A percentile compares a stretch with the other conserved stretches of the same genome.
These are phyloP conservation scores for Mycena albidolilacea DNA, from an alignment of 768 basidiomycete genomes.

Conservation along the genomic window DNA sequence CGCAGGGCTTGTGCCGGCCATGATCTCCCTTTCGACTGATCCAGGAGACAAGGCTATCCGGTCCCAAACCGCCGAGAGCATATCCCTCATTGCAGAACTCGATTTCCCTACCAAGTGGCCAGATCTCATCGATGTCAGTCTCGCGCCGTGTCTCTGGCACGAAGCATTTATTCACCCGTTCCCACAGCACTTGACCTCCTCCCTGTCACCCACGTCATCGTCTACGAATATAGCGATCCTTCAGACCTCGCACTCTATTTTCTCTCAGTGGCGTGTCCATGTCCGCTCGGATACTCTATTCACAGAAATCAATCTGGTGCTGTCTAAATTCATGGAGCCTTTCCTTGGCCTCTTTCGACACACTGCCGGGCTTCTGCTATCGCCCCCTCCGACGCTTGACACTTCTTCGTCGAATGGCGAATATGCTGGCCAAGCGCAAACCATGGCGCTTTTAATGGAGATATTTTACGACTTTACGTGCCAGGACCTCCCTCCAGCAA, in stretches of 20 bases:
- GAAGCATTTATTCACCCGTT: slow-evolving; percentile 20
- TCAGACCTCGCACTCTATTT: slow-evolving; percentile 96
- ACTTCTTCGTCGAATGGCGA: slow-evolving; percentile 55
- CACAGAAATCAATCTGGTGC: slow-evolving; percentile 92
- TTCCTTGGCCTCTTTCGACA: slow-evolving; percentile 89
- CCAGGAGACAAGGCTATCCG: slow-evolving; percentile 81
- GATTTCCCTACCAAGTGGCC: slow-evolving; percentile 95
- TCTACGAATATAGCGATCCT: slow-evolving; percentile 91
- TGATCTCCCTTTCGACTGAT: slow-evolving; percentile 83
- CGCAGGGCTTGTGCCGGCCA: slow-evolving; percentile 87
- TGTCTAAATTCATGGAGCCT: slow-evolving; percentile 84
- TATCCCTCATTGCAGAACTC: slow-evolving; percentile 90
- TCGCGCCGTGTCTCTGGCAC: slow-evolving; percentile 11
- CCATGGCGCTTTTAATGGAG: slow-evolving; percentile 84
- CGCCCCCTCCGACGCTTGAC: slow-evolving; percentile 53
- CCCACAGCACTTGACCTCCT: slow-evolving; percentile 87
- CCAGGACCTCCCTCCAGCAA: slow-evolving; percentile 94
- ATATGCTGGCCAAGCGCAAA: slow-evolving; percentile 73
- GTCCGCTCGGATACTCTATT: slow-evolving; percentile 91
- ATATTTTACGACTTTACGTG: slow-evolving; percentile 95
- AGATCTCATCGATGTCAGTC: slow-evolving; percentile 89
- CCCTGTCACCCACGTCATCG: slow-evolving; percentile 86
- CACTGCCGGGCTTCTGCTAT: slow-evolving; percentile 69
- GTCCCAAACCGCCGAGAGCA: slow-evolving; percentile 92
- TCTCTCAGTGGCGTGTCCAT: slow-evolving; percentile 92